Conservation (phyloP, 768 basidiomycete species). For the Lentinula aciculospora region DNA sequence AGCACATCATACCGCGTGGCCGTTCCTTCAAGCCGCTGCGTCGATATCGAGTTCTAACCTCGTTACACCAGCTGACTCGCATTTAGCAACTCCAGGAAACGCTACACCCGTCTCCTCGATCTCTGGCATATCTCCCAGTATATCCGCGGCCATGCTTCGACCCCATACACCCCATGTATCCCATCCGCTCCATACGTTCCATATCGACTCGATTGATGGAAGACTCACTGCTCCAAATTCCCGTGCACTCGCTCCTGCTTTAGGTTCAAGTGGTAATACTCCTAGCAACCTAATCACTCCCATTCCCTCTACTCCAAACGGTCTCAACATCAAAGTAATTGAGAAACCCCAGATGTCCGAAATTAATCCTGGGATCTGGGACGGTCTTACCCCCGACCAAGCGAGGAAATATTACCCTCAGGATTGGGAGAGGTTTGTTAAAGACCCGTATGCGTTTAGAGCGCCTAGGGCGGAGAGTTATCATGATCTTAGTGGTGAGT, state of each 20-base stretch:
- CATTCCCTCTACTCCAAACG: conserved; percentile 9
- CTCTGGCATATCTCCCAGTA: too few species aligned
- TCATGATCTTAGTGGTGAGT: conserved; percentile 82
- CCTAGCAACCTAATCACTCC: conserved; percentile 9
- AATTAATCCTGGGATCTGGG: conserved; percentile 98
- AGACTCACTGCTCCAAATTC: too few species aligned
- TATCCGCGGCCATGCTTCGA: too few species aligned
- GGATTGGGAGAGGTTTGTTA: conserved; percentile 89
- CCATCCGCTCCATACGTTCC: too few species aligned
- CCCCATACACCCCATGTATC: too few species aligned
- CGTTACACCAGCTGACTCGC: background rate
- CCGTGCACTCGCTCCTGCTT: background rate
- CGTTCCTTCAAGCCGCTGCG: conserved; percentile 55
- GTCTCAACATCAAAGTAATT: conserved; percentile 70
- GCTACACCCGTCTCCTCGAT: background rate
- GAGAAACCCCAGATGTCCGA: conserved; percentile 97
- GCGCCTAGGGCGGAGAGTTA: conserved; percentile 96
- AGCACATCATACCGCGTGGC: conserved; percentile 95
- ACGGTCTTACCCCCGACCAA: conserved; percentile 87
- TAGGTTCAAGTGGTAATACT: too few species aligned
- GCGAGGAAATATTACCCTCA: conserved; percentile 87
- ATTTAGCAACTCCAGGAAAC: background rate
- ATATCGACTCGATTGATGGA: too few species aligned
- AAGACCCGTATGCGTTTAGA: conserved; percentile 89
- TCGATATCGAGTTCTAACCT: conserved; percentile 7